These are phyloP conservation scores for Cladophialophora yegresii DNA, from an alignment of 2,329 filamentous ascomycete genomes.

Conservation along the genomic window DNA sequence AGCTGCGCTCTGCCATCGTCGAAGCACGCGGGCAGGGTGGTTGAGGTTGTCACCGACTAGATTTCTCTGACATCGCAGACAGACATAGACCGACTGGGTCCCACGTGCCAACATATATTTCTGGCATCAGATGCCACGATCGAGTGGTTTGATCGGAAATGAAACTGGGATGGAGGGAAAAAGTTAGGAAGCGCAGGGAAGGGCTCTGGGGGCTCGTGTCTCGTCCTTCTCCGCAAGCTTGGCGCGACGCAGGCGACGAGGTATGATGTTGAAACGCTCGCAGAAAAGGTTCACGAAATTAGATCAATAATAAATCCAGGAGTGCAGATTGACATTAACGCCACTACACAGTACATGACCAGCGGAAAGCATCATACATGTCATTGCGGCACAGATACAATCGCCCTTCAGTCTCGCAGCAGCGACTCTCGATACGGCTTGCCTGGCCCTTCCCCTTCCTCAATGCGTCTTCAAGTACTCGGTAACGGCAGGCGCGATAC, in stretches of 20 bases:
- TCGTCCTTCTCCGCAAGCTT: too few species aligned
- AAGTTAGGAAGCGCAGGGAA: neutral
- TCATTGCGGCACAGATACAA: neutral
- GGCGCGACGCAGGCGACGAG: too few species aligned
- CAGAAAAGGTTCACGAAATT: too few species aligned
- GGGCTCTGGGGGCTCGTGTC: too few species aligned
- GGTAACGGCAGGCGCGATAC: slow-evolving; percentile 22
- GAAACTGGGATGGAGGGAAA: neutral
- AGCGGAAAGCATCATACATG: neutral
- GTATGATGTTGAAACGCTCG: too few species aligned
- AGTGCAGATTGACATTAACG: too few species aligned
- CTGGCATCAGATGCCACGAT: slow-evolving; percentile 15
- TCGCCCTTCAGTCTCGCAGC: neutral
- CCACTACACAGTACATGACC: neutral
- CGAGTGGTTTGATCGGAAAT: neutral
- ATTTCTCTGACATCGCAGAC: slow-evolving; percentile 26
- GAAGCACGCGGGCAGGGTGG: neutral
- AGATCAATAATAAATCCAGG: too few species aligned
- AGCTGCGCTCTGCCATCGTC: slow-evolving; percentile 26
- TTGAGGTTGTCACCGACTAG: slow-evolving; percentile 4
- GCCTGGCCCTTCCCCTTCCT: neutral
- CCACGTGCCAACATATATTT: slow-evolving; percentile 31
- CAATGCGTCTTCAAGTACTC: slow-evolving; percentile 21
- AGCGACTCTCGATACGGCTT: neutral
- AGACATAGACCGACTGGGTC: slow-evolving; percentile 24